Percentiles rank a stretch among this genome's conserved stretches.
Evolutionary conservation across 2,329 filamentous ascomycete species (phyloP).

Genomic region (Triangularia verruculosa): DNA sequence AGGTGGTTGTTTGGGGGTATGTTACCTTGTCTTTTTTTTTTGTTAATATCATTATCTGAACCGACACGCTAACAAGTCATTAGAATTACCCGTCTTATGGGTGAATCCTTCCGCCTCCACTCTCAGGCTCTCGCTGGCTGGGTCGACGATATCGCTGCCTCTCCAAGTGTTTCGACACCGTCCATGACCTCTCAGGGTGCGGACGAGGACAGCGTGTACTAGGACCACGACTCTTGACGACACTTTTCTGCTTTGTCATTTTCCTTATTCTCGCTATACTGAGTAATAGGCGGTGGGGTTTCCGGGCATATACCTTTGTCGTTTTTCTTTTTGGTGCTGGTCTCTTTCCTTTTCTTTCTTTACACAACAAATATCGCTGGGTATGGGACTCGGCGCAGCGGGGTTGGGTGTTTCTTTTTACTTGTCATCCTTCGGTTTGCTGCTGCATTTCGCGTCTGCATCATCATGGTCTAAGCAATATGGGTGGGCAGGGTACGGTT

Average conservation of each 20-base stretch:
- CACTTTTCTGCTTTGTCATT: slow-evolving; percentile 48
- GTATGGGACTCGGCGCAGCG: slow-evolving; percentile 24
- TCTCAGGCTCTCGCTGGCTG: slow-evolving; percentile 93
- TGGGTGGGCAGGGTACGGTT: slow-evolving; percentile 40
- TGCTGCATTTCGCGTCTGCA: slow-evolving; percentile 32
- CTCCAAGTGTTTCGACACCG: slow-evolving; percentile 66
- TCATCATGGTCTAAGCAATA: slow-evolving; percentile 44
- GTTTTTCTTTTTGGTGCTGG: slow-evolving; percentile 31
- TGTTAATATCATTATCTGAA: neutral
- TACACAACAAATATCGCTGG: slow-evolving; percentile 19
- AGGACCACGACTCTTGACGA: slow-evolving; percentile 41
- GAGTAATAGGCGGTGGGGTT: slow-evolving; percentile 31
- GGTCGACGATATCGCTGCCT: slow-evolving; percentile 75
- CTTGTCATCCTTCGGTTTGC: slow-evolving; percentile 29
- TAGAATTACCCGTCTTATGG: slow-evolving; percentile 92
- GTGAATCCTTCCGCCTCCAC: slow-evolving; percentile 95
- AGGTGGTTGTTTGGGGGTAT: slow-evolving; percentile 99
- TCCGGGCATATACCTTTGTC: slow-evolving; percentile 47
- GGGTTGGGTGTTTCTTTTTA: slow-evolving; percentile 19
- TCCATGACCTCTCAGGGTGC: slow-evolving; percentile 70
- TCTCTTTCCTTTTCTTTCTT: slow-evolving; percentile 32
- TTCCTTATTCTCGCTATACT: slow-evolving; percentile 26
- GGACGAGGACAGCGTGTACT: slow-evolving; percentile 71
- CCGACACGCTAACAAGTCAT: slow-evolving; percentile 41
- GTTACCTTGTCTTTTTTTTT: slow-evolving; percentile 39